Evolutionary conservation across 345 rosid genomes (phyloP).

Genomic region (Pseudoturritis turrita): DNA sequence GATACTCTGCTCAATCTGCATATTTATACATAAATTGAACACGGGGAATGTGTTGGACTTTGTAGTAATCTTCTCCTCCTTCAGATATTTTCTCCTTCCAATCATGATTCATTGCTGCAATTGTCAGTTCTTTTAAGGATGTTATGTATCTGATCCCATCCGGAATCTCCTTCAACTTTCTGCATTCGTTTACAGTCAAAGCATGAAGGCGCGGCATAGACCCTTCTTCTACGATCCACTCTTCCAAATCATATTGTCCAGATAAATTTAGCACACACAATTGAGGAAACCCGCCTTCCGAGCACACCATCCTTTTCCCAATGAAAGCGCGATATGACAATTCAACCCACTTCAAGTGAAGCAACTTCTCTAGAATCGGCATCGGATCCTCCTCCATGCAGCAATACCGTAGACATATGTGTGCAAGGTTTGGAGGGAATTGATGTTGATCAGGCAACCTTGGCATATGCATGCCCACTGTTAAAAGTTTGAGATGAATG

Average conservation of each 20-base stretch:
- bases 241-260: not conserved
- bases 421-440: constrained; percentile 31
- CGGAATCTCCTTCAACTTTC: constrained; percentile 30
- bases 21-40: not conserved
- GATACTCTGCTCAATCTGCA: no score
- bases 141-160: constrained; percentile 17
- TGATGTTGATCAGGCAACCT: constrained; percentile 30
- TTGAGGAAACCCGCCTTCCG: constrained; percentile 18
- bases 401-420: constrained; percentile 24
- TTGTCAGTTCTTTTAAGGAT: not conserved
- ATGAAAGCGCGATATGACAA: constrained; percentile 4
- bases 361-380: constrained; percentile 36
- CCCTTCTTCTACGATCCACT: constrained; percentile 24
- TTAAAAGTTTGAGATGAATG: constrained; percentile 8
- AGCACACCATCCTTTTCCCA: constrained; percentile 29
- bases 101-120: not conserved
- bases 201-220: constrained; percentile 28
- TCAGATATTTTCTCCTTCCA: not conserved
- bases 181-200: constrained; percentile 25
- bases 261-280: not conserved
- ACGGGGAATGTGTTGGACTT: constrained; percentile 5
- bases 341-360: constrained; percentile 19
- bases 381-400: constrained; percentile 40
- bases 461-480: constrained; percentile 10
- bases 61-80: not conserved